phyloP scores from a whole-genome alignment of 805 yeast genomes.

The Isabelozyma heimii region DNA sequence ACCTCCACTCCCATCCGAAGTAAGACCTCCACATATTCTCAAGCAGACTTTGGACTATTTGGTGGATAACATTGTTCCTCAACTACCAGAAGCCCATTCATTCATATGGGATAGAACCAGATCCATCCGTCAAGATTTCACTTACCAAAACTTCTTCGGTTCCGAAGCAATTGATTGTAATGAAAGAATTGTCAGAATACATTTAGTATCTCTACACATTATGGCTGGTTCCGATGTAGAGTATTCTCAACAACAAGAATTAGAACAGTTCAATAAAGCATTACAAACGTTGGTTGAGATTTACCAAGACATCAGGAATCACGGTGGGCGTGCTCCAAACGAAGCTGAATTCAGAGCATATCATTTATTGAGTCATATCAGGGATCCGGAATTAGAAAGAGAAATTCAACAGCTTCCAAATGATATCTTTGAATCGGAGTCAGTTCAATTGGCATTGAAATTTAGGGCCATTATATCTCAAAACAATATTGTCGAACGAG shows the following conservation, averaged over 20 bases:
- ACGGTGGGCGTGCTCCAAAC: slow-evolving; percentile 68
- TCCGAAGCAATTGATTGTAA: slow-evolving; percentile 92
- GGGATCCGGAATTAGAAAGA: slow-evolving; percentile 83
- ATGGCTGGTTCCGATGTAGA: slow-evolving; percentile 75
- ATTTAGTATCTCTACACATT: slow-evolving; percentile 73
- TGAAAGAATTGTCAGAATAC: slow-evolving; percentile 87
- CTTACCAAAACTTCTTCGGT: slow-evolving; percentile 90
- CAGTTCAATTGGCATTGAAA: slow-evolving; percentile 69
- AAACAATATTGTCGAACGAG: slow-evolving; percentile 56
- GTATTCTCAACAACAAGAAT: slow-evolving; percentile 90
- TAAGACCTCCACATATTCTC: slow-evolving; percentile 83
- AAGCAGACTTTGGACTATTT: slow-evolving; percentile 68
- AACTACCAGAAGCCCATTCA: slow-evolving; percentile 81
- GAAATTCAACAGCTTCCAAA: slow-evolving; percentile 67
- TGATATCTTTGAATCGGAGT: slow-evolving; percentile 47
- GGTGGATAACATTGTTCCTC: slow-evolving; percentile 57
- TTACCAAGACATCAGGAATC: slow-evolving; percentile 73
- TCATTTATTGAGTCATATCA: slow-evolving; percentile 70
- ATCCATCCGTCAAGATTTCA: slow-evolving; percentile 94
- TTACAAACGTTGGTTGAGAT: slow-evolving; percentile 85
- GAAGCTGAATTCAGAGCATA: slow-evolving; percentile 95
- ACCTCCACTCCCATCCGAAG: slow-evolving; percentile 96
- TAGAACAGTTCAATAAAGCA: slow-evolving; percentile 91
- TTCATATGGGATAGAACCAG: slow-evolving; percentile 97
- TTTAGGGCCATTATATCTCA: slow-evolving; percentile 66